Percentiles rank a stretch among this genome's conserved stretches.
phyloP scores from a whole-genome alignment of 306 rosid genomes.

The peach (Prunus persica) region Prunus_persica_NCBIv2 NC_034014.1:25152501-25153000 shows the following conservation, averaged over 20 bases:
- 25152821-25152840: too few species aligned
- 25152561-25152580: constrained; percentile 27
- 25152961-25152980: constrained; percentile 33
- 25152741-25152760: constrained; percentile 1
- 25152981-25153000: constrained; percentile 39
- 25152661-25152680: constrained; percentile 34
- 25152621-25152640: constrained; percentile 20
- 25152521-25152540: constrained; percentile 32
- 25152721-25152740: constrained; percentile 16
- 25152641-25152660: constrained; percentile 28
- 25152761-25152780: too few species aligned
- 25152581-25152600: constrained; percentile 37
- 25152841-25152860: too few species aligned
- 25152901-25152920: constrained; percentile 39
- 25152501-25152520: constrained; percentile 28
- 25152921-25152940: constrained; percentile 37
- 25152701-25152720: constrained; percentile 33
- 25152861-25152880: too few species aligned
- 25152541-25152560: constrained; percentile 34
- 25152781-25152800: too few species aligned
- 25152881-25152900: too few species aligned
- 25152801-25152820: too few species aligned
- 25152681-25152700: background rate
- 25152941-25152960: constrained; percentile 32
- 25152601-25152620: constrained; percentile 21